Evolutionary conservation across 495 filamentous ascomycete species (phyloP).

Genomic region (Neurospora africana): DNA sequence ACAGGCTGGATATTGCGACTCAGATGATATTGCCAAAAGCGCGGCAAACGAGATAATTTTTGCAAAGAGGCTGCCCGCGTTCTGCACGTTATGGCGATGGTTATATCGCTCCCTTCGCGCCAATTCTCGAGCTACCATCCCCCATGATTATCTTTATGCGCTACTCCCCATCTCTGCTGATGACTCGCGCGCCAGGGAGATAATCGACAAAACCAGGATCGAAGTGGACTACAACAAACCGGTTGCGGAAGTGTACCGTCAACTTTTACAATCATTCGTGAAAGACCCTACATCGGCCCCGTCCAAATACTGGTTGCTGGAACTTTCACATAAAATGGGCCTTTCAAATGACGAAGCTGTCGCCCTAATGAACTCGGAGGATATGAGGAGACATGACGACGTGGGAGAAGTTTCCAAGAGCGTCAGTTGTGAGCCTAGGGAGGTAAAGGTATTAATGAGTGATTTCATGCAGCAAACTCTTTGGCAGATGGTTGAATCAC

Average conservation of each 20-base stretch:
- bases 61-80: neutral
- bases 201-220: neutral
- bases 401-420: too few species aligned
- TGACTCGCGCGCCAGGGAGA: neutral
- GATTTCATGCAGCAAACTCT: too few species aligned
- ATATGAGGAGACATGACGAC: neutral
- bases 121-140: neutral
- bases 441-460: too few species aligned
- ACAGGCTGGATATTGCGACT: too few species aligned
- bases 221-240: neutral
- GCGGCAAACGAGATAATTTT: neutral
- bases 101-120: accelerated
- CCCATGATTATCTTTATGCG: neutral
- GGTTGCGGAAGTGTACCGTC: neutral
- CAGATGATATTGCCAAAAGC: neutral
- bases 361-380: neutral
- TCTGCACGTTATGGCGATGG: neutral
- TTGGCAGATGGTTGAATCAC: too few species aligned
- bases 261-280: neutral
- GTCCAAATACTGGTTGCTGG: neutral
- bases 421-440: too few species aligned
- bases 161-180: neutral
- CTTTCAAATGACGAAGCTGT: neutral
- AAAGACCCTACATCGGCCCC: neutral
- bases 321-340: neutral